phyloP scores from a whole-genome alignment of 2,329 filamentous ascomycete genomes.

The Diplodia corticola region DNA sequence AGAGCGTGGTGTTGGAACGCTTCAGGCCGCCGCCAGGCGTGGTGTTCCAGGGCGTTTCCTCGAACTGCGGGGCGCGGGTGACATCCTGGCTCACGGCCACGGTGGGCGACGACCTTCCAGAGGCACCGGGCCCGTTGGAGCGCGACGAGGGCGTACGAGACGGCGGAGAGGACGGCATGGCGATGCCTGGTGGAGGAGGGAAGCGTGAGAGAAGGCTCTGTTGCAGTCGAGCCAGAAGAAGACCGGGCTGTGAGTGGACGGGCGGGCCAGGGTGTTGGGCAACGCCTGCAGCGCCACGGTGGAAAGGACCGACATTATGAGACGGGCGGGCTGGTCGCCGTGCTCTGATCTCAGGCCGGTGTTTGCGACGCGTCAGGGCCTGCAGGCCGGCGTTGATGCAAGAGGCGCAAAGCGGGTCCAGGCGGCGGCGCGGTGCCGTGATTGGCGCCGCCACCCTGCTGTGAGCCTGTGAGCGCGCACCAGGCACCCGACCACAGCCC shows the following conservation, averaged over 20 bases:
- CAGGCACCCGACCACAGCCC: slow-evolving; percentile 13
- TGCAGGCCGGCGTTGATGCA: slow-evolving; percentile 23
- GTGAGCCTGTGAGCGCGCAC: not conserved
- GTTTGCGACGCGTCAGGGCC: slow-evolving; percentile 19
- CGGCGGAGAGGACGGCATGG: slow-evolving; percentile 14
- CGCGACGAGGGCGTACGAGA: slow-evolving; percentile 3
- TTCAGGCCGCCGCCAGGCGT: slow-evolving; percentile 11
- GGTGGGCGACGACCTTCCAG: slow-evolving; percentile 10
- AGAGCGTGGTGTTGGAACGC: slow-evolving; percentile 28
- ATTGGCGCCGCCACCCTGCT: slow-evolving; percentile 16
- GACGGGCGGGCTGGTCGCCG: slow-evolving; percentile 17
- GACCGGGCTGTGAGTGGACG: not conserved
- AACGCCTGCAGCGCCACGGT: not conserved
- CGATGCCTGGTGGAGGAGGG: slow-evolving; percentile 1
- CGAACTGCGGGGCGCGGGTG: not conserved
- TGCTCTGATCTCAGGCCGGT: slow-evolving; percentile 15
- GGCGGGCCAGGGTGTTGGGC: not conserved
- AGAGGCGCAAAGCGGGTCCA: slow-evolving; percentile 21
- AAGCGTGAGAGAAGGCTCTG: slow-evolving; percentile 4
- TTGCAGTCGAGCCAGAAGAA: slow-evolving; percentile 9
- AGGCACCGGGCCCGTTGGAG: not conserved
- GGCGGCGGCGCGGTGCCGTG: not conserved
- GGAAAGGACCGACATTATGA: slow-evolving; percentile 24
- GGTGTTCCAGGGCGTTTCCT: slow-evolving; percentile 20
- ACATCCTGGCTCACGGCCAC: not conserved